Evolutionary conservation across 495 filamentous ascomycete species (phyloP).

Genomic region (Tuber borchii): DNA sequence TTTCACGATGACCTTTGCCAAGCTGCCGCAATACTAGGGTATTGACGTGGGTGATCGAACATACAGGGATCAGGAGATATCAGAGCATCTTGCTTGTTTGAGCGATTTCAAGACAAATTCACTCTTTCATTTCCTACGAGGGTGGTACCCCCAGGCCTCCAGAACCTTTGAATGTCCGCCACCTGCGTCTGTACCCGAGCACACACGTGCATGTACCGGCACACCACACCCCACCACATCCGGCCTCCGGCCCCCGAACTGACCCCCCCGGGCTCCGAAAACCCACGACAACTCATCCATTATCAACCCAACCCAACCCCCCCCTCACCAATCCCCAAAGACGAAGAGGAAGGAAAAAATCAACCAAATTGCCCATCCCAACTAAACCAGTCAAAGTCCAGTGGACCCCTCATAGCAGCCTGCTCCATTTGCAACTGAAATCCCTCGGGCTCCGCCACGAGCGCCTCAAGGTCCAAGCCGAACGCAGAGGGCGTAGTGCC

Average conservation of each 20-base stretch:
- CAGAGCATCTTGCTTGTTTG: no score
- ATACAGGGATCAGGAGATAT: no score
- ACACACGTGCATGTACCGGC: not conserved
- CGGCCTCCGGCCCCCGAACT: not conserved
- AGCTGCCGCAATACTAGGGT: not conserved
- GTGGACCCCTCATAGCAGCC: conserved; percentile 31
- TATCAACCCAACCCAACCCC: not conserved
- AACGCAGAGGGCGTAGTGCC: not conserved
- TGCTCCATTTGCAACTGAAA: conserved; percentile 40
- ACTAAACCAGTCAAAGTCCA: conserved; percentile 41
- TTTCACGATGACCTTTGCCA: not conserved
- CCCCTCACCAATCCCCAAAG: not conserved
- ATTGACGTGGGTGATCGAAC: no score
- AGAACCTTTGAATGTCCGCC: no score
- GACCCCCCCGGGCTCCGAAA: not conserved
- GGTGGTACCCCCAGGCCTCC: no score
- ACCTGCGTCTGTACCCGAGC: no score
- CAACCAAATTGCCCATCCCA: conserved; percentile 31
- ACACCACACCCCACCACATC: conserved; percentile 15
- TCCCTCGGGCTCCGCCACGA: conserved; percentile 38
- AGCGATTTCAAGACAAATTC: no score
- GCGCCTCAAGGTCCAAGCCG: conserved; percentile 32
- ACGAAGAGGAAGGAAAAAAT: not conserved
- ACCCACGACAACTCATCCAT: not conserved
- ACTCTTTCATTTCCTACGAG: no score